phyloP scores from a whole-genome alignment of 2,329 filamentous ascomycete genomes.

The Fusarium paranaense region DNA sequence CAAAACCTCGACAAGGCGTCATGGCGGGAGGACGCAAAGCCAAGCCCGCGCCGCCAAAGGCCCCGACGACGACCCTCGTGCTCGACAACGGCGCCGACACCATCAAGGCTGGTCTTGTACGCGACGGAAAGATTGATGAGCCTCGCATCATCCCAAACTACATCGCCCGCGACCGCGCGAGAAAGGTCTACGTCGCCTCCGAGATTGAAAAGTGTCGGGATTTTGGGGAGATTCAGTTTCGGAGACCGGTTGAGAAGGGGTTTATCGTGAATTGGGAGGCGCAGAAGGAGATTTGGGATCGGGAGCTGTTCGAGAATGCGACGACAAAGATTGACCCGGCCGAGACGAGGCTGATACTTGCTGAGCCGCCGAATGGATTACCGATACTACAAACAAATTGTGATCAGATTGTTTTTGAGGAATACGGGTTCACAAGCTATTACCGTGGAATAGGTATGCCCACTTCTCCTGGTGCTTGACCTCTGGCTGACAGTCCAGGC shows the following conservation, averaged over 20 bases:
- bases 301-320: conserved; percentile 81
- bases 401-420: conserved; percentile 97
- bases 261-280: conserved; percentile 97
- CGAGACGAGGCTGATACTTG: conserved; percentile 85
- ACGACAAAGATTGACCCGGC: conserved; percentile 77
- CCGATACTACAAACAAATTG: conserved; percentile 86
- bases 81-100: conserved; percentile 94
- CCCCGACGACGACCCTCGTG: conserved; percentile 78
- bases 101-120: conserved; percentile 87
- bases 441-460: conserved; percentile 76
- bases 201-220: conserved; percentile 85
- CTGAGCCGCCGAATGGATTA: conserved; percentile 87
- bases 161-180: conserved; percentile 84
- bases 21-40: conserved; percentile 65
- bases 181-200: conserved; percentile 81
- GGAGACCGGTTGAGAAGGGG: conserved; percentile 92
- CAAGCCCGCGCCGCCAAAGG: conserved; percentile 61
- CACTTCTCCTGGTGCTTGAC: background rate
- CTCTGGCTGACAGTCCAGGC: conserved; percentile 57
- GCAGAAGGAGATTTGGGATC: conserved; percentile 95
- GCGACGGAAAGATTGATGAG: conserved; percentile 57
- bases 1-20: conserved; percentile 7
- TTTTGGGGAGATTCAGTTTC: conserved; percentile 88
- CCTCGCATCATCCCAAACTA: conserved; percentile 88
- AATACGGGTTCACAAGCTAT: conserved; percentile 92